Percentiles rank a stretch among this genome's conserved stretches.
Evolutionary conservation across 2,329 filamentous ascomycete species (phyloP).

Genomic region (Fusarium sp.): DNA sequence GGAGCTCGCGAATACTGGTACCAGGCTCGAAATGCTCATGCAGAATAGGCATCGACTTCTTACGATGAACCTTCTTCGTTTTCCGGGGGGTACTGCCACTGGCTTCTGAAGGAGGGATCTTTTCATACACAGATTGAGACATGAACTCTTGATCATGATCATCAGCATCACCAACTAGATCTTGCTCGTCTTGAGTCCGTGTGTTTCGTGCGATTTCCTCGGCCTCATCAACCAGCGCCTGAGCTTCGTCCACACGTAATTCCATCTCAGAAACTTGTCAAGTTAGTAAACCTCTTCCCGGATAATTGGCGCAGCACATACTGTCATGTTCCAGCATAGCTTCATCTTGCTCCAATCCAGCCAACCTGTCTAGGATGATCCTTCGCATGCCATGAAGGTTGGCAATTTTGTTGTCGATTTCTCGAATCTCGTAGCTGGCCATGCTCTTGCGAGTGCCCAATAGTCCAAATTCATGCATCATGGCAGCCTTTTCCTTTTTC

Average conservation of each 20-base stretch:
- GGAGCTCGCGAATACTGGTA: slow-evolving; percentile 87
- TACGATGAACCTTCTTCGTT: slow-evolving; percentile 70
- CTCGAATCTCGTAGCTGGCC: slow-evolving; percentile 94
- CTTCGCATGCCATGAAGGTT: slow-evolving; percentile 94
- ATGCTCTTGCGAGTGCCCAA: slow-evolving; percentile 95
- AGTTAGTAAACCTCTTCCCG: slow-evolving; percentile 50
- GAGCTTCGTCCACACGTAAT: slow-evolving; percentile 72
- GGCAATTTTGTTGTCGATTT: slow-evolving; percentile 96
- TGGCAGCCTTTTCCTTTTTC: slow-evolving; percentile 82
- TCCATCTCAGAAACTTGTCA: slow-evolving; percentile 74
- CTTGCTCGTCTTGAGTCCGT: slow-evolving; percentile 67
- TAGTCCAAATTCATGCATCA: slow-evolving; percentile 92
- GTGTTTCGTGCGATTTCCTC: slow-evolving; percentile 69
- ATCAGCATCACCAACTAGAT: slow-evolving; percentile 66
- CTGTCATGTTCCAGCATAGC: slow-evolving; percentile 89
- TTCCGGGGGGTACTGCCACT: slow-evolving; percentile 63
- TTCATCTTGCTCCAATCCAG: slow-evolving; percentile 91
- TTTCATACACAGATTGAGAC: slow-evolving; percentile 98
- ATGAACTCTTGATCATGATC: slow-evolving; percentile 78
- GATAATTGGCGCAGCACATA: slow-evolving; percentile 60
- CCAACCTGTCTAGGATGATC: slow-evolving; percentile 90
- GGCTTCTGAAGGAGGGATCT: slow-evolving; percentile 74
- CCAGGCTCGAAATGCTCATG: slow-evolving; percentile 96
- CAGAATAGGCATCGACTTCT: slow-evolving; percentile 92
- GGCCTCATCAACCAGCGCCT: slow-evolving; percentile 71